These are phyloP conservation scores for Mastigamoeba balamuthi DNA, from an alignment of 78 protist genomes.

Conservation along the genomic window DNA sequence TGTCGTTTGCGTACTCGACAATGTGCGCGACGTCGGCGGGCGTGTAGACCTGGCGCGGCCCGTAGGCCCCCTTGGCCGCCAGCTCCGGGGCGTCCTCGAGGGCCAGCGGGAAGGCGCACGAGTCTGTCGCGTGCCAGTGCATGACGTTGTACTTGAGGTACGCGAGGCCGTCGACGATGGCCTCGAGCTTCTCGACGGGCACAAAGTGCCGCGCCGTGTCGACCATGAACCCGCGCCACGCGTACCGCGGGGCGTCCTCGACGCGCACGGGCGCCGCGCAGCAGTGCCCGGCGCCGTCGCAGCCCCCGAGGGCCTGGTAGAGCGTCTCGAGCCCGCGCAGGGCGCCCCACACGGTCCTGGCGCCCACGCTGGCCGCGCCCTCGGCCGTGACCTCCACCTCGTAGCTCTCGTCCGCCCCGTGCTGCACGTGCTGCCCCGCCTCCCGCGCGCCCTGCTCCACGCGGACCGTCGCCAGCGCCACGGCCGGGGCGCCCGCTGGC, in stretches of 20 bases:
- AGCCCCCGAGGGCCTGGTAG: conserved; percentile 65
- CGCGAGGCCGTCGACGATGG: conserved; percentile 57
- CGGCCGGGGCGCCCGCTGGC: too few relatives aligned
- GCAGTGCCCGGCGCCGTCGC: background rate
- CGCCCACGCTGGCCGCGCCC: background rate
- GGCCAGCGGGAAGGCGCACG: conserved; percentile 70
- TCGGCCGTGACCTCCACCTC: background rate
- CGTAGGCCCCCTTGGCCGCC: conserved; percentile 47
- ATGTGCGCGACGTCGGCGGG: conserved; percentile 47
- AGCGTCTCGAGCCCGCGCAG: conserved; percentile 75
- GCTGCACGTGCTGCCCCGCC: too few relatives aligned
- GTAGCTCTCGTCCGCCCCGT: too few relatives aligned
- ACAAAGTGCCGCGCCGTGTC: conserved; percentile 88
- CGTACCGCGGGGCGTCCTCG: conserved; percentile 72
- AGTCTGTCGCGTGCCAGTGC: conserved; percentile 86
- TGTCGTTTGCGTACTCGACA: conserved; percentile 59
- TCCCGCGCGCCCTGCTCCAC: too few relatives aligned
- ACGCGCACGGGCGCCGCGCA: background rate
- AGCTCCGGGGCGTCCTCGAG: conserved; percentile 36
- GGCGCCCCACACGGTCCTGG: conserved; percentile 66
- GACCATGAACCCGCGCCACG: conserved; percentile 75
- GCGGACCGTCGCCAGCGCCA: too few relatives aligned
- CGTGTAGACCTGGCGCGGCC: conserved; percentile 44
- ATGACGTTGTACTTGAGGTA: conserved; percentile 62
- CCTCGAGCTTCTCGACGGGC: too few relatives aligned